Evolutionary conservation across 768 basidiomycete species (phyloP), one percentile per base, ranked within the genome.

Genomic region (Naganishia randhawae): DNA sequence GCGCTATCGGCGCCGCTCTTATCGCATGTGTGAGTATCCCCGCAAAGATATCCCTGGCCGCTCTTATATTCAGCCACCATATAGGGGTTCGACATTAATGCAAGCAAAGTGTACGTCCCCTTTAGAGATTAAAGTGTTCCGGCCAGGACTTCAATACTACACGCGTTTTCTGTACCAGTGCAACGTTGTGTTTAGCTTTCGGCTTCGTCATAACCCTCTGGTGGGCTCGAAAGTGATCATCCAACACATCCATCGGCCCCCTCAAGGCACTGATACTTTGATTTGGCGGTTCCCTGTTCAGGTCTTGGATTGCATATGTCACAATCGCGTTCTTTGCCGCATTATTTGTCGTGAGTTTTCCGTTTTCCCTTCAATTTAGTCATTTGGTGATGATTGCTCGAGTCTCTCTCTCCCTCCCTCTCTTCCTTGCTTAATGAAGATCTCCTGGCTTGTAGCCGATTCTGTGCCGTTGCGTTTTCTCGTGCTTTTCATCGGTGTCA

Each of bases 401-500:
- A 8, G 6, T 29, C 33, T 65, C 22, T 31, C 32, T 14, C 17
- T 22, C 27, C 16, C 27, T 22, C 27, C 29, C 33, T 27, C 22
- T 22, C 6, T 33, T 16, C 53, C 25, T n/a, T 48, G n/a, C n/a
- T n/a, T n/a, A n/a, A n/a, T n/a, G n/a, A n/a, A 76, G 75, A 54
- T 74, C 25, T 72, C 67, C 53, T 78, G 77, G 74, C 71, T 77
- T 14, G 73, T 77, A 3, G 74, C 69, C 37, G 68, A 75, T 52
- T 75, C 79, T n/a, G 73, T 78, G 1, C 73, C 76, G 11, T 65
- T 80, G 22, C 64, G 80, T 1, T 80, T 78, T 70, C 54, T 80
- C 9, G 70, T 80, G 31, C 73, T 80, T 2, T 80, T 80, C 68
- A 72, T 79, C 50, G 80, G 80, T 1, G 77, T 79, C 37, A 80